phyloP scores from a whole-genome alignment of 2,329 filamentous ascomycete genomes.

The Talaromyces sp. region DNA sequence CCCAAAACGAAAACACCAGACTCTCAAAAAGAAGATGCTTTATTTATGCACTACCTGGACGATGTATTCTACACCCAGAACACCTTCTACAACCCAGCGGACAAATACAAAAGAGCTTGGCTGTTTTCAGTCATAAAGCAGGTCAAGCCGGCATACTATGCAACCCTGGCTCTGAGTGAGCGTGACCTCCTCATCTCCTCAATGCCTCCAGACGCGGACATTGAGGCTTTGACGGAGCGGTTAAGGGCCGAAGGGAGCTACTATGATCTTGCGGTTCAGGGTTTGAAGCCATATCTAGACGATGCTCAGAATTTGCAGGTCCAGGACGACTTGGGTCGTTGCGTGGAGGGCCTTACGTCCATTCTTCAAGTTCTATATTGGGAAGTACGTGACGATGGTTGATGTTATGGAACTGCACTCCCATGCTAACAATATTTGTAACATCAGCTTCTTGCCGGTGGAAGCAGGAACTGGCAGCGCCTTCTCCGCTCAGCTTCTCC shows the following conservation, averaged over 20 bases:
- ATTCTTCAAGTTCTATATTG: constrained; percentile 7
- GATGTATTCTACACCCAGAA: neutral
- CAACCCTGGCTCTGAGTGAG: constrained; percentile 3
- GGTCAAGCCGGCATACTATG: constrained; percentile 2
- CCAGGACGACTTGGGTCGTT: neutral
- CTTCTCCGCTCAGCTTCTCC: constrained; percentile 5
- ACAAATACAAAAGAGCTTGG: neutral
- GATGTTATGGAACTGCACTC: too few relatives aligned
- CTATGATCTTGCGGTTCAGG: neutral
- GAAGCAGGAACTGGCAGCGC: neutral
- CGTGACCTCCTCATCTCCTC: neutral
- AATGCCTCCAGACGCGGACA: neutral
- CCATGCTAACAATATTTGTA: neutral
- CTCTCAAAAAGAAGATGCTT: neutral
- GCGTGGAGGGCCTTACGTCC: constrained; percentile 3
- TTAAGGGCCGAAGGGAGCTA: neutral
- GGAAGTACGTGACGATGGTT: neutral
- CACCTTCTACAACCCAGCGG: neutral
- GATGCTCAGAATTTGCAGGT: neutral
- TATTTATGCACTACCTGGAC: constrained; percentile 9
- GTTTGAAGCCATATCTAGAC: neutral
- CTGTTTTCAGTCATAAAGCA: neutral
- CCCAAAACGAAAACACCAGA: neutral
- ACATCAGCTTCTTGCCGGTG: neutral
- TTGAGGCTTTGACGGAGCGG: neutral